Evolutionary conservation across 129 eudicot species (phyloP).

Genomic region (Lactuca saligna): DNA sequence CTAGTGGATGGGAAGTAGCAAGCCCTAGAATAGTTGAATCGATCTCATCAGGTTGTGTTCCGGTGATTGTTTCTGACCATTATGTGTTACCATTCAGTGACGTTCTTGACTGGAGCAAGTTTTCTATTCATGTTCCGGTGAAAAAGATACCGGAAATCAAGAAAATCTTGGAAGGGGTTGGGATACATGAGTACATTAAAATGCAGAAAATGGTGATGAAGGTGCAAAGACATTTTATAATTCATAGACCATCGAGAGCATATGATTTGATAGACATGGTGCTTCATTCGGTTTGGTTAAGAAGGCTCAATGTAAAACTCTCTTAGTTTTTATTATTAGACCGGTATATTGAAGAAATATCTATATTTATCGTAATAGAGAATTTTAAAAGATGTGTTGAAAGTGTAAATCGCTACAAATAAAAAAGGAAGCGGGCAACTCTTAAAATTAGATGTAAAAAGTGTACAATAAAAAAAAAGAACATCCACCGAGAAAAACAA

Average conservation of each 20-base stretch:
- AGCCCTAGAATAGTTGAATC: constrained; percentile 68
- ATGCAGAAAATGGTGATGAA: constrained; percentile 43
- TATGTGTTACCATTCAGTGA: constrained; percentile 62
- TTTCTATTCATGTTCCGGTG: constrained; percentile 55
- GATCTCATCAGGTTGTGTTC: constrained; percentile 56
- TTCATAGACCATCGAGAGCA: constrained; percentile 45
- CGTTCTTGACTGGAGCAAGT: constrained; percentile 65
- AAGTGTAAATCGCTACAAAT: too few relatives aligned
- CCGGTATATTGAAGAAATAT: too few relatives aligned
- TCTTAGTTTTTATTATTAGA: background rate
- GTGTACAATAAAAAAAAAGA: too few relatives aligned
- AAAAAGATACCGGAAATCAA: constrained; percentile 41
- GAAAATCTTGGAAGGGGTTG: constrained; percentile 35
- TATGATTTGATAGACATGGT: constrained; percentile 53
- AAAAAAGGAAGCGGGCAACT: too few relatives aligned
- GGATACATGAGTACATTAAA: constrained; percentile 28
- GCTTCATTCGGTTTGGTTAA: constrained; percentile 54
- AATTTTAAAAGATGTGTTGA: too few relatives aligned
- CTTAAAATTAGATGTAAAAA: too few relatives aligned
- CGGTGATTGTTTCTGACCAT: constrained; percentile 53
- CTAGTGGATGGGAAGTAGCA: constrained; percentile 72
- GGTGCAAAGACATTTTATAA: constrained; percentile 50
- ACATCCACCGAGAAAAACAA: too few relatives aligned
- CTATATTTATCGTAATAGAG: too few relatives aligned
- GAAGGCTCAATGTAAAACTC: constrained; percentile 49